Evolutionary conservation across 1,284 basidiomycete species (phyloP), one percentile per base, ranked within the genome.

Genomic region (Moesziomyces antarcticus): DNA sequence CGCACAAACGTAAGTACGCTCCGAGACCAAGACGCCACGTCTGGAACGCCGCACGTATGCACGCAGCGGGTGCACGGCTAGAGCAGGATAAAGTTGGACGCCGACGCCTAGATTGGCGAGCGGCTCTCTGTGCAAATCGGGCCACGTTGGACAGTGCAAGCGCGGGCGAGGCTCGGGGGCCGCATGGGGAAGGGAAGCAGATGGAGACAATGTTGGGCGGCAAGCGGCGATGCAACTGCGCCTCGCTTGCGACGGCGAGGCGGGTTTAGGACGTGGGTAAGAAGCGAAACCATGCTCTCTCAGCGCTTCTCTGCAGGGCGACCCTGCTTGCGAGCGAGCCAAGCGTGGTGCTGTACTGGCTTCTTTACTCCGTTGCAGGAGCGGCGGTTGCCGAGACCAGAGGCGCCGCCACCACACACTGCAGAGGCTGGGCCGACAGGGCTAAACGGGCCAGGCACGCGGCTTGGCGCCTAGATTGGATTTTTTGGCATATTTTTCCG

Each of bases 1-100:
- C 54, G 9, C 20, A 68, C 43, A 68, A 62, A 24, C 54, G 63
- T 66, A 41, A 71, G 68, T 66, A 18, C 18, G 13, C 18, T n/a
- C 24, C 22, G 16, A 40, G 18, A 40, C 37, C 37, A 40, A 40
- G 16, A 40, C 37, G 37, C 37, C 37, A 18, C 37, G 14, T 40
- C 13, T 40, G 14, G 37, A 14, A 40, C 14, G 18, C 14, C 37
- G 37, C 18, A 16, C 5, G 6, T 18, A 18, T 40, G 16, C 14
- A 18, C 37, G 37, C 37, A 16, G 14, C 16, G 7, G 16, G 37
- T 18, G 16, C 37, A 7, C 5, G 37, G 37, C 14, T 40, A 8
- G 11, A 40, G 37, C 14, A 16, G 37, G 37, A 18, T 18, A 18
- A 18, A 18, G 37, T 40, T 40, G 37, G 37, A 40, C 37, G 37